These are phyloP conservation scores for Ceratocystis ficicola DNA, from an alignment of 2,329 filamentous ascomycete species.

Conservation along the genomic window DNA sequence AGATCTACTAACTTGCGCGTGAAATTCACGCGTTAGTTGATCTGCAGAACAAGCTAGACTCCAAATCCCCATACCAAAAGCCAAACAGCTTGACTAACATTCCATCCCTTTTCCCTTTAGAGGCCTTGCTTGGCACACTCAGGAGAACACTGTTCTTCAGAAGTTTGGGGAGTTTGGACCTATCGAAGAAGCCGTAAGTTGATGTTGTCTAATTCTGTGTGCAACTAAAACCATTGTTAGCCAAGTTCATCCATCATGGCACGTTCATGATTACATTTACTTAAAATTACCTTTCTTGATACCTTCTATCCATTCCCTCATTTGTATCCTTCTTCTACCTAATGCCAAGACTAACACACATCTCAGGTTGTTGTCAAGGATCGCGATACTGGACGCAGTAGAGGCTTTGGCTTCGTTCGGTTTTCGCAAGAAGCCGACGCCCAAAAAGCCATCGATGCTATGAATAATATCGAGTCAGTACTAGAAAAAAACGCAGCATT, in stretches of 20 bases:
- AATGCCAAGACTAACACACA: constrained; percentile 1
- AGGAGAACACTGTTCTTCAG: constrained; percentile 70
- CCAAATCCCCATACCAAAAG: neutral
- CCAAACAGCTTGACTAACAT: neutral
- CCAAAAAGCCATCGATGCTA: constrained; percentile 59
- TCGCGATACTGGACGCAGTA: constrained; percentile 88
- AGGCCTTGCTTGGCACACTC: constrained; percentile 97
- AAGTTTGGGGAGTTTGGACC: constrained; percentile 88
- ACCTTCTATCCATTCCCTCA: neutral
- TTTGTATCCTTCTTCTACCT: neutral
- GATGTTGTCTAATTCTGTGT: constrained; percentile 7
- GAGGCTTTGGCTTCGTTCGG: constrained; percentile 93
- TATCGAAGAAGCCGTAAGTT: constrained; percentile 88
- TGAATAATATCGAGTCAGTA: constrained; percentile 84
- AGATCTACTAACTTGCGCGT: neutral
- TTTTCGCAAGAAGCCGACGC: constrained; percentile 68
- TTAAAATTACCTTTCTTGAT: neutral
- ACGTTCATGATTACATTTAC: neutral
- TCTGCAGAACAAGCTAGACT: neutral
- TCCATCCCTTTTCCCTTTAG: constrained; percentile 34
- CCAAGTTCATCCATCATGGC: neutral
- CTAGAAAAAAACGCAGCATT: neutral
- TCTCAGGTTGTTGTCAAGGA: constrained; percentile 90
- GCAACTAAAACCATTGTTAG: neutral
- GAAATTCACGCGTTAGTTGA: neutral